Base-by-base conservation (phyloP, 768 basidiomycete genomes). In the Podaxis sp. region DNA sequence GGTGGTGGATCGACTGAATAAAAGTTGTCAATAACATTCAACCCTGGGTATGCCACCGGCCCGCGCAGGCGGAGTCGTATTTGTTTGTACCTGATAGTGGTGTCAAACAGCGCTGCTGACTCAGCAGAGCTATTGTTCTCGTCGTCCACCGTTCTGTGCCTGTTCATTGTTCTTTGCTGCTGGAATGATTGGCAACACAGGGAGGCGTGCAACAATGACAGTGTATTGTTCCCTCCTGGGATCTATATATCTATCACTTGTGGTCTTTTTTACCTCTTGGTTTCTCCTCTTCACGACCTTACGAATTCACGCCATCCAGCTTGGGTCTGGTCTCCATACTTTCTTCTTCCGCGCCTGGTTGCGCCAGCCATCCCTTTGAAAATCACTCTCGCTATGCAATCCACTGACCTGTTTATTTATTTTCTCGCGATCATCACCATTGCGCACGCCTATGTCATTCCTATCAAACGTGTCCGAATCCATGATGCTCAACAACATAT, bases 381-480 rank as follows among this genome's bases (percentile, higher is more conserved):
- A 57, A 38, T 57, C 24, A 15, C 47, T 15, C 50, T 63, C 56
- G 38, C 7, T 46, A 57, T 63, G 62, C 62, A 40, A 33, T n/a
- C 8, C 8, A 40, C 33, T 24, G 15, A 22, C 27, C 33, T 57
- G 27, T 13, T 56, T 33, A 19, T 41, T 22, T 41, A 51, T 64
- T 29, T 55, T 19, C 37, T 58, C 13, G 50, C 54, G 33, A 50
- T 55, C 17, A 33, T 57, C n/a, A 49, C 17, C 11, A 27, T 36
- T 57, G 46, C 11, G 15, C 57, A 33, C 9, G 43, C 57, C 22
- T 33, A 50, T 29, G 59, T 65, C 17, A 68, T 71, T 38, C 72
- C 71, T 38, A 47, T 70, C 43, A 66, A 64, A 55, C 66, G 63
- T 15, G 27, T 68, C 52, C 66, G 36, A 37, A 51, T 68, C 11